Base-by-base conservation (phyloP, 306 rosid genomes). In the Ammopiptanthus mongolicus region DNA sequence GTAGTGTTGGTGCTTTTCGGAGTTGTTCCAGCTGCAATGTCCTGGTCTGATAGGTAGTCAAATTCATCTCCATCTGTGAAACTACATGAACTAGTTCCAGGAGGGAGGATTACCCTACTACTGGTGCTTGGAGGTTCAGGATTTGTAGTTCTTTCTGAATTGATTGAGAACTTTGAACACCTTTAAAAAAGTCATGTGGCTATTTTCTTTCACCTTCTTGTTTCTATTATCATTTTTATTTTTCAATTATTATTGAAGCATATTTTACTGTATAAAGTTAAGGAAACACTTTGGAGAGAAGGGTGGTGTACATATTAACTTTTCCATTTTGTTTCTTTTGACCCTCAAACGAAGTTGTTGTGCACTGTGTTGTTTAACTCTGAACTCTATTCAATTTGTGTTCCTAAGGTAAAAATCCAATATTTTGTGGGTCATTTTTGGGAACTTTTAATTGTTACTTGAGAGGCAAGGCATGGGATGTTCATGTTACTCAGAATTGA, bases 11-110 rank as follows among this genome's bases (percentile, higher is more conserved):
- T 88, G 81, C 88, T 88, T 10, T 92, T 92, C 18, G 97, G 96
- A 78, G 71, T 93, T 62, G 55, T 89, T 77, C 95, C 97, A 7
- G 97, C 91, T 53, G 90, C 89, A 51, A 89, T 90, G 97, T 84
- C 95, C 4, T 89, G 97, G 91, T 89, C 90, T 7, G 95, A 87
- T 69, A 80, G 96, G 82, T 84, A 88, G 88, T 80, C 86, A 21
- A 70, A 39, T 68, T 63, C 86, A 50, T 72, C 90, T 13, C 61
- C 77, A 11, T 60, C 86, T 10, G 23, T 69, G 80, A 84, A 85
- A 66, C 71, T 88, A 28, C 93, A 91, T 1, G 81, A 73, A 74
- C 65, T 92, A 10, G 97, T 92, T 84, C 96, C 92, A 3, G 96
- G 97, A 82, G 96, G 97, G 69, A 90, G 79, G 83, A 39, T 90